Evolutionary conservation across 306 rosid species (phyloP).

Genomic region (Mucuna pruriens): DNA sequence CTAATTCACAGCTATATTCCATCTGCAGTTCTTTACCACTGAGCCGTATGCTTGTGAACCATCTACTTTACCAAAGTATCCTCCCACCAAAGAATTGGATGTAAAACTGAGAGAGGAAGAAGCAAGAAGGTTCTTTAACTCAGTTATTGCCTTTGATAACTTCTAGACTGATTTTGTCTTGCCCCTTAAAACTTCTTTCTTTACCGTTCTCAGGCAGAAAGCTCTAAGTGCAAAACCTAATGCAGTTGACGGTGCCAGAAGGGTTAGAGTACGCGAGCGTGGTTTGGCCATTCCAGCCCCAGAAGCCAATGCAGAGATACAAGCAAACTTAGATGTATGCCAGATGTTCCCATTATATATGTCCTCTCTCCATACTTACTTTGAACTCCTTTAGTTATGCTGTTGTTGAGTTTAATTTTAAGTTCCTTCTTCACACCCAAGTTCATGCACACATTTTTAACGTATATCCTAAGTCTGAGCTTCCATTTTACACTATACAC

Average conservation of each 20-base stretch:
- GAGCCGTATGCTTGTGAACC: slow-evolving; percentile 87
- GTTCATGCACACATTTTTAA: slow-evolving; percentile 24
- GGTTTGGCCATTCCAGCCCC: slow-evolving; percentile 83
- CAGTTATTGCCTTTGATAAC: slow-evolving; percentile 22
- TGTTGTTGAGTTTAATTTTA: slow-evolving; percentile 9
- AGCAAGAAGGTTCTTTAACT: slow-evolving; percentile 70
- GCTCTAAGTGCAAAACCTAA: slow-evolving; percentile 61
- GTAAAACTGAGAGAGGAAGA: slow-evolving; percentile 82
- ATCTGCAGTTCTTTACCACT: slow-evolving; percentile 69
- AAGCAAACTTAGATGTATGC: slow-evolving; percentile 78
- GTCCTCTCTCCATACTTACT: not conserved
- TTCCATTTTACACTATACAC: not conserved
- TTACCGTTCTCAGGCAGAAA: slow-evolving; percentile 63
- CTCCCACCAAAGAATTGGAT: slow-evolving; percentile 89
- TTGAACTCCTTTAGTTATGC: slow-evolving; percentile 1
- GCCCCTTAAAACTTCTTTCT: slow-evolving; percentile 32
- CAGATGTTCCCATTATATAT: slow-evolving; percentile 11
- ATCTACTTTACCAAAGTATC: slow-evolving; percentile 81
- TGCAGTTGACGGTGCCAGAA: slow-evolving; percentile 66
- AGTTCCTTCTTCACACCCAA: slow-evolving; percentile 1
- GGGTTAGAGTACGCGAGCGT: slow-evolving; percentile 68
- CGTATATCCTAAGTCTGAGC: not conserved
- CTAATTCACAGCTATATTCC: slow-evolving; percentile 32
- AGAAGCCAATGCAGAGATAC: slow-evolving; percentile 87
- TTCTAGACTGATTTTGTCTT: slow-evolving; percentile 30